Base-by-base conservation (phyloP, 768 basidiomycete genomes). In the Kwoniella sp. region DNA sequence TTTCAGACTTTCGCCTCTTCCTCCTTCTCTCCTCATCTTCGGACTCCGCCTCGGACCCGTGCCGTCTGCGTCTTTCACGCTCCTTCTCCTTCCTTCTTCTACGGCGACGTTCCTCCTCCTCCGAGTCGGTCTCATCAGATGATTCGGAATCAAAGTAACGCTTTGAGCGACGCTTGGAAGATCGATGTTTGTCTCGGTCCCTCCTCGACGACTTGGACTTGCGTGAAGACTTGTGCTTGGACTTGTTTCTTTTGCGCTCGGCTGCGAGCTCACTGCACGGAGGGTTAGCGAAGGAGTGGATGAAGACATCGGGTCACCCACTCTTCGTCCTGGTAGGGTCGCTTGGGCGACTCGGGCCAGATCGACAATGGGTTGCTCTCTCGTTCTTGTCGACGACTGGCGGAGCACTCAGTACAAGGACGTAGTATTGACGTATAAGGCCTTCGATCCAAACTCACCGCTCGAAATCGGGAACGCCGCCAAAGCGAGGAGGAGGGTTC, bases 11-110 rank as follows among this genome's bases (percentile, higher is more conserved):
- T 53, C 53, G 64, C 33, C 37, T 59, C 75, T 52, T 76, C 71
- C 10, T 79, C 78, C 19, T 78, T 65, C 32, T 76, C 72, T 42
- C 59, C 15, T 53, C 52, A n/a, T 31, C 77, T 73, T 78, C 69
- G 53, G 73, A 36, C 6, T 57, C 65, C 68, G 77, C 70, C 71
- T 28, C 37, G 14, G 44, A 40, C 23, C 31, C 53, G 60, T 77
- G 76, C 46, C 76, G 76, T 54, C 75, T 74, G 27, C 77, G 78
- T 49, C 71, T 75, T 36, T 79, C 78, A 55, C 77, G 81, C 55
- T 79, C 80, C 60, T 76, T 80, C 42, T 77, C 47, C 19, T 47
- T 57, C 5, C 59, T 32, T 28, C 65, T 40, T 31, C 60, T 46
- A 22, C 62, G 50, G 3, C 46, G 50, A 8, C 49, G 28, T 23